Base-by-base conservation (phyloP, 2,329 filamentous ascomycete species). In the Diplocarpon rosae region DNA sequence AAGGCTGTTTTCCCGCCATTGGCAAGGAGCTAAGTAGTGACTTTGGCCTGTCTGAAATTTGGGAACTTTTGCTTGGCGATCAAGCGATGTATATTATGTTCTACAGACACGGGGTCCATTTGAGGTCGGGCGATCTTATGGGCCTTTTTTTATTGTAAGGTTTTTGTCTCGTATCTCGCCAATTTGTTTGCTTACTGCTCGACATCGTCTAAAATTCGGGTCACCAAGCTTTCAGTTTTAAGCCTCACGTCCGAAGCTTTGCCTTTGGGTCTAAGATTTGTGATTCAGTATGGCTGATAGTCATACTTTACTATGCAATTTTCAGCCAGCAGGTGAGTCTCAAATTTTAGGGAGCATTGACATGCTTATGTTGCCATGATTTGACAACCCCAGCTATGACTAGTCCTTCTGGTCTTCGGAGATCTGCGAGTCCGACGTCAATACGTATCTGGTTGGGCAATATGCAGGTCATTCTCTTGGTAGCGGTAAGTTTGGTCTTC, bases 171-270 rank as follows among this genome's bases (percentile, higher is more conserved):
- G 29, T 40, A 10, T 16, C 16, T 40, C 28, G 17, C 14, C n/a
- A 35, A 11, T 29, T 15, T 36, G 28, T 12, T 9, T 36, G 14
- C 14, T 2, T n/a, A 29, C 28, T 35, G 24, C 14, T 14, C 4
- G n/a, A 24, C 14, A 16, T 32, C 17, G 28, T 35, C 34, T 13
- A 27, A 27, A 15, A 5, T 32, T n/a, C 2, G 5, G 15, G 14
- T 29, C 31, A 17, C 31, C 39, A 41, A 41, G 39, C 27, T 41
- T n/a, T n/a, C n/a, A n/a, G 31, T 32, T 30, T 29, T 20, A 41
- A 41, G 31, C 39, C 31, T 41, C 31, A 12, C 31, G 17, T 16
- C 20, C 31, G 20, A 41, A 35, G 15, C 28, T 14, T 15, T 28
- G 20, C 20, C 24, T 41, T 33, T 28, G 39, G 30, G 11, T 13